These are phyloP conservation scores for Primulina eburnea DNA, from an alignment of 257 asterid genomes.

Conservation along the genomic window DNA sequence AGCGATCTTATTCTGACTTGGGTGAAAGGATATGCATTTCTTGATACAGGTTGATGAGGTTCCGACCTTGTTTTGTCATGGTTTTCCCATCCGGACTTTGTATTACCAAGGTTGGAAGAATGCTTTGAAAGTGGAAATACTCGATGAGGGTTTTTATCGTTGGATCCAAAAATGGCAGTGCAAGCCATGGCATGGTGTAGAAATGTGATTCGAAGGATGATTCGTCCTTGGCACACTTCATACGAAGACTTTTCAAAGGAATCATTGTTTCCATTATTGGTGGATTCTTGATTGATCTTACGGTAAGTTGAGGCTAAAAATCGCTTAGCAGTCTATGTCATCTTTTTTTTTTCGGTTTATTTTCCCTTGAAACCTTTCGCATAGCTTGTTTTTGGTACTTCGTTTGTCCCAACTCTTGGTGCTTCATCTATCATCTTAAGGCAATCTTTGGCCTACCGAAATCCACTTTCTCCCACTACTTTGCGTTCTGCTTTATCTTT, in stretches of 20 bases:
- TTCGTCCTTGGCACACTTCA: conserved; percentile 58
- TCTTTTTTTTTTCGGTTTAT: no score
- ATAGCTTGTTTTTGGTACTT: no score
- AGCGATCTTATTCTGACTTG: conserved; percentile 33
- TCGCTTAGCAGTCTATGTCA: no score
- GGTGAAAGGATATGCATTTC: conserved; percentile 68
- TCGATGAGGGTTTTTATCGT: conserved; percentile 38
- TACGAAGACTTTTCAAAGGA: conserved; percentile 49
- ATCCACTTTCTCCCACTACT: no score
- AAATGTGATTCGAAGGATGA: conserved; percentile 37
- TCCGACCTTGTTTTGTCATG: conserved; percentile 52
- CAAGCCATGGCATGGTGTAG: conserved; percentile 68
- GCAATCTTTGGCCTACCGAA: no score
- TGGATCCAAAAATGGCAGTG: conserved; percentile 54
- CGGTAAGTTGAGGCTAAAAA: conserved; percentile 44
- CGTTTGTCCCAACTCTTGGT: no score
- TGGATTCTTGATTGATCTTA: conserved; percentile 38
- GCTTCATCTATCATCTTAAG: no score
- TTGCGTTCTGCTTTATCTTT: no score
- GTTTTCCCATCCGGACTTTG: conserved; percentile 73
- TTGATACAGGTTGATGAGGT: conserved; percentile 50
- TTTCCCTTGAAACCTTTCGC: no score
- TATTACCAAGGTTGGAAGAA: conserved; percentile 59
- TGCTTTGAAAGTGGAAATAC: conserved; percentile 52
- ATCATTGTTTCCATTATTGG: conserved; percentile 20